These are phyloP conservation scores for Ophiosphaerella korrae DNA, from an alignment of 2,329 filamentous ascomycete genomes.

Conservation along the genomic window DNA sequence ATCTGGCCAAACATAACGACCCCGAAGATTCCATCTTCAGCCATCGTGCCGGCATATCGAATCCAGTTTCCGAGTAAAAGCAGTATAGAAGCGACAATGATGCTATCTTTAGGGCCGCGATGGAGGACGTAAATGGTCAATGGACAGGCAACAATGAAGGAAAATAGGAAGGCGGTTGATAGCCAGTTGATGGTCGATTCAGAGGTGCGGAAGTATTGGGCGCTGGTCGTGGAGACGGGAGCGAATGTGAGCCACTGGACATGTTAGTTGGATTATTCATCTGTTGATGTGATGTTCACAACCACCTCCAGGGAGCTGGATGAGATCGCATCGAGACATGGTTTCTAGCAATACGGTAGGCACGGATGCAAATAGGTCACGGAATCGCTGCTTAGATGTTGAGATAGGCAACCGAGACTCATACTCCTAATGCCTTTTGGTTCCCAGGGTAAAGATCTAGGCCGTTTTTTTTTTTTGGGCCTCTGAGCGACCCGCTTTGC, in stretches of 20 bases:
- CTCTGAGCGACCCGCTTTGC: too few relatives aligned
- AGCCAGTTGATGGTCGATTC: slow-evolving; percentile 90
- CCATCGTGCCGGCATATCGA: slow-evolving; percentile 73
- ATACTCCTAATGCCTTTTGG: too few relatives aligned
- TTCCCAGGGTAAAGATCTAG: too few relatives aligned
- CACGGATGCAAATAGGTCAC: too few relatives aligned
- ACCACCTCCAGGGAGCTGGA: too few relatives aligned
- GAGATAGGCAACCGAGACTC: too few relatives aligned
- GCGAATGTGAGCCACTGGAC: slow-evolving; percentile 90
- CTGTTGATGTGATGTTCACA: background rate
- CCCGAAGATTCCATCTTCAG: slow-evolving; percentile 68
- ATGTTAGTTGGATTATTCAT: background rate
- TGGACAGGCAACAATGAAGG: slow-evolving; percentile 77
- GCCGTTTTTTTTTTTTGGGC: too few relatives aligned
- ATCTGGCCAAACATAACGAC: slow-evolving; percentile 91
- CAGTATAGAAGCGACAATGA: slow-evolving; percentile 73
- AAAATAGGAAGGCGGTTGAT: slow-evolving; percentile 83
- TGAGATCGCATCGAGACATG: too few relatives aligned
- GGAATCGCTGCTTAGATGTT: too few relatives aligned
- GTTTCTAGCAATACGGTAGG: too few relatives aligned
- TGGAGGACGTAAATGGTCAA: slow-evolving; percentile 76
- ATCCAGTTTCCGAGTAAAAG: slow-evolving; percentile 89
- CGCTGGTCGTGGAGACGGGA: slow-evolving; percentile 75
- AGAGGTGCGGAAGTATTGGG: slow-evolving; percentile 74
- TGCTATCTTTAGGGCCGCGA: slow-evolving; percentile 76